Evolutionary conservation across 2,329 filamentous ascomycete genomes (phyloP).

Genomic region (Diaporthe sp.): DNA sequence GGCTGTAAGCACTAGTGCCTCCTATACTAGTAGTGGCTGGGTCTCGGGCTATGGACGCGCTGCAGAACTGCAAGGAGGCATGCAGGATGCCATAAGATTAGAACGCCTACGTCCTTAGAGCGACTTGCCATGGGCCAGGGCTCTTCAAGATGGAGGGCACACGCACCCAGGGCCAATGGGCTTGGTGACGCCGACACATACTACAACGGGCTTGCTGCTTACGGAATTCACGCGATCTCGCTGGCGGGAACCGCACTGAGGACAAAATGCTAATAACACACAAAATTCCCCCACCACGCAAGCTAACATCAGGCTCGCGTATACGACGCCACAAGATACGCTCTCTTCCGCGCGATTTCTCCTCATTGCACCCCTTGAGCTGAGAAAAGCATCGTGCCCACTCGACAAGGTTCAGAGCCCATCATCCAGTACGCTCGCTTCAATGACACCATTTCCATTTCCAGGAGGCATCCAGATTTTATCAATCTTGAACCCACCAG

Average conservation of each 20-base stretch:
- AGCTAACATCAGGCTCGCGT: not conserved
- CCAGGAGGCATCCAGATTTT: conserved; percentile 6
- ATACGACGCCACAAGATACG: not conserved
- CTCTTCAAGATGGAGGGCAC: not conserved
- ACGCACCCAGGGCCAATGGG: not conserved
- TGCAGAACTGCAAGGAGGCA: not conserved
- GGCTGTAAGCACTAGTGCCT: not conserved
- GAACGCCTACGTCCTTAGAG: not conserved
- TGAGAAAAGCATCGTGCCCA: too few species aligned
- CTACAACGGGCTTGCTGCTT: too few species aligned
- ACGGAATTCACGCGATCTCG: too few species aligned
- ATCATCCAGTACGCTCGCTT: not conserved
- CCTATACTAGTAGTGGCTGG: too few species aligned
- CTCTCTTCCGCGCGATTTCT: not conserved
- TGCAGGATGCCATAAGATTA: not conserved
- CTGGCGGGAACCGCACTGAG: not conserved
- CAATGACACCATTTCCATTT: conserved; percentile 14
- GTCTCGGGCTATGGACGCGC: too few species aligned
- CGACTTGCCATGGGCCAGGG: too few species aligned
- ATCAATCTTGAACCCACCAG: conserved; percentile 10
- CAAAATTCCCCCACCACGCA: not conserved
- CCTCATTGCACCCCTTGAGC: not conserved
- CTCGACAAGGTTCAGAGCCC: not conserved
- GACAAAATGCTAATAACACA: not conserved
- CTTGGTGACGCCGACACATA: too few species aligned